A percentile compares a stretch with the other conserved stretches of the same genome.
Conservation (phyloP, 257 asterid genomes). For the Cordia subcordata region DNA sequence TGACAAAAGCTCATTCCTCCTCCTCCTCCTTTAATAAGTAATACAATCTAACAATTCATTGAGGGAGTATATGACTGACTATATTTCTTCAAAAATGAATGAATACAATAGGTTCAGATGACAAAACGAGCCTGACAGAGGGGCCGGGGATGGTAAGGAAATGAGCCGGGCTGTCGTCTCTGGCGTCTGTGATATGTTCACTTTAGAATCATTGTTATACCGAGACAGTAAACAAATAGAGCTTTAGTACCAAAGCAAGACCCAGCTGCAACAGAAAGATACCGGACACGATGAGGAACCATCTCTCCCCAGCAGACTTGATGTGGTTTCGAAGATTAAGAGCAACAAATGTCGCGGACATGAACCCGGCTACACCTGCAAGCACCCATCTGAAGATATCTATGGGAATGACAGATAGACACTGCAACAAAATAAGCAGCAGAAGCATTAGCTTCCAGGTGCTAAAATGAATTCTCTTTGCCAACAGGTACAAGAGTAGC, state of each 20-base stretch:
- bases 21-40: slow-evolving; percentile 7
- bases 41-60: slow-evolving; percentile 7
- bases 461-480: too few relatives aligned
- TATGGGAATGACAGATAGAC: slow-evolving; percentile 77
- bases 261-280: slow-evolving; percentile 95
- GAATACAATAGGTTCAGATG: slow-evolving; percentile 25
- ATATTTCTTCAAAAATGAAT: slow-evolving; percentile 40
- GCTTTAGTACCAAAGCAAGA: slow-evolving; percentile 75
- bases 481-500: too few relatives aligned
- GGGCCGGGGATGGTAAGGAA: too few relatives aligned
- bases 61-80: slow-evolving; percentile 22
- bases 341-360: slow-evolving; percentile 92
- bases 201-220: slow-evolving; percentile 25
- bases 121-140: too few relatives aligned
- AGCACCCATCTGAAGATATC: slow-evolving; percentile 89
- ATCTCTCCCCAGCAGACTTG: slow-evolving; percentile 91
- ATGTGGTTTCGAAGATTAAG: slow-evolving; percentile 87
- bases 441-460: too few relatives aligned
- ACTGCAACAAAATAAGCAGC: slow-evolving; percentile 45
- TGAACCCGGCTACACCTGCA: slow-evolving; percentile 88
- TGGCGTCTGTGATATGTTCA: not conserved
- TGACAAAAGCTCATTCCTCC: too few relatives aligned
- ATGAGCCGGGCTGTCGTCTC: too few relatives aligned
- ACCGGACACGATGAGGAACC: slow-evolving; percentile 83
- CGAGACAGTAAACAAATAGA: slow-evolving; percentile 73